Base-by-base conservation (phyloP, 352 stramenopile genomes). In the Globisporangium takayamanum region DNA sequence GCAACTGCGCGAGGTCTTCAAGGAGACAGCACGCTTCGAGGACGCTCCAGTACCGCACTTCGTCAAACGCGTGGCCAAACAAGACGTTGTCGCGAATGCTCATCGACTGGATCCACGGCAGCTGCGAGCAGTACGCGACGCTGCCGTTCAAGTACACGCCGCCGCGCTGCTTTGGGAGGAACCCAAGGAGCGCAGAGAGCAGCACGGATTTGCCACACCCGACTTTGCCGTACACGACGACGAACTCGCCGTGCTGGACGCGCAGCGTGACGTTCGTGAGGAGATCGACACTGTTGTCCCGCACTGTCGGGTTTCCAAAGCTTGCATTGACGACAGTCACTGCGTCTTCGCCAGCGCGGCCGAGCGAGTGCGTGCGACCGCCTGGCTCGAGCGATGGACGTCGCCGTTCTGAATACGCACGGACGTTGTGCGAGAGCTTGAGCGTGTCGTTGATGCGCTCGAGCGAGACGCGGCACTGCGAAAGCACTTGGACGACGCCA, bases 51-150 rank as follows among this genome's bases (percentile, higher is more conserved):
- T 94, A 92, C 37, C 73, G 73, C 11, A 66, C 68, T 33, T 65
- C 67, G 57, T 95, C 71, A 50, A 87, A 94, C 7, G 66, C 57
- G 25, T 78, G 78, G 5, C 94, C 93, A 73, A 99, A 99, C 6
- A 99, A 65, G 59, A 99, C 96, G 70, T 99, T 99, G 26, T 98
- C 89, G n/a, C 86, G 80, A 3, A 99, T 73, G 22, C 86, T 97
- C 33, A 90, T 91, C 63, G 98, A 98, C 68, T 99, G 87, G 55
- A 99, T 96, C 80, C 97, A 98, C 30, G 95, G 82, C 18, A 86
- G 82, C 70, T 98, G 95, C 5, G 92, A 79, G 59, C 83, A 96
- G 67, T 96, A 98, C 8, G 77, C 78, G 11, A 89, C 53, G 18
- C 61, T 70, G 42, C 72, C 69, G 11, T 68, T 48, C 2, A 92